Evolutionary conservation across 805 yeast genomes (phyloP).

Genomic region (Wickerhamiella kurtzmanii): DNA sequence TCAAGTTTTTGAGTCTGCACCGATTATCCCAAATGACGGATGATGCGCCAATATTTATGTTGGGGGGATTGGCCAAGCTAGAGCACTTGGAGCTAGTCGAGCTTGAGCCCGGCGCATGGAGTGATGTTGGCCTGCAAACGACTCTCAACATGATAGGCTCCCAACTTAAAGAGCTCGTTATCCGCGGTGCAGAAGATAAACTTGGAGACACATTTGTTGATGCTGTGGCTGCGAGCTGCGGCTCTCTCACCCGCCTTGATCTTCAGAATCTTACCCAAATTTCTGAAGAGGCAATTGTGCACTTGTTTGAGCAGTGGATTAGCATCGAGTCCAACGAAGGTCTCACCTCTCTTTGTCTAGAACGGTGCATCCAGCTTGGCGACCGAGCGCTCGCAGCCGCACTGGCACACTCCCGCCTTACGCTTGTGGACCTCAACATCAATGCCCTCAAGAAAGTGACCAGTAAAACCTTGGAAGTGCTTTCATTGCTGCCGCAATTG

Average conservation of each 20-base stretch:
- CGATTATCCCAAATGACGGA: slow-evolving; percentile 61
- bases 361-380: slow-evolving; percentile 52
- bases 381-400: slow-evolving; percentile 50
- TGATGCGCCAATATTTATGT: slow-evolving; percentile 41
- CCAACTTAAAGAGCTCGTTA: slow-evolving; percentile 39
- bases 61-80: slow-evolving; percentile 44
- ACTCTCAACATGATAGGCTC: slow-evolving; percentile 41
- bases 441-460: slow-evolving; percentile 59
- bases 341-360: slow-evolving; percentile 43
- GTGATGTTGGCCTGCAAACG: slow-evolving; percentile 55
- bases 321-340: slow-evolving; percentile 31
- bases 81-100: slow-evolving; percentile 51
- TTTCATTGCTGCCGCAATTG: slow-evolving; percentile 39
- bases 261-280: slow-evolving; percentile 47
- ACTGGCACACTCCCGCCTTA: slow-evolving; percentile 45
- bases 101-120: slow-evolving; percentile 48
- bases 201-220: slow-evolving; percentile 41
- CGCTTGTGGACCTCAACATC: slow-evolving; percentile 55
- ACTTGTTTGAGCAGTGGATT: slow-evolving; percentile 45
- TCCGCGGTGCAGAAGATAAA: slow-evolving; percentile 56
- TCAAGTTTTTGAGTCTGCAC: slow-evolving; percentile 47
- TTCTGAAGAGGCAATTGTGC: slow-evolving; percentile 52
- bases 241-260: slow-evolving; percentile 40
- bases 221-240: slow-evolving; percentile 39
- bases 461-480: slow-evolving; percentile 22